Base-by-base conservation (phyloP, 2,329 filamentous ascomycete genomes). In the Epichloe uncinata region DNA sequence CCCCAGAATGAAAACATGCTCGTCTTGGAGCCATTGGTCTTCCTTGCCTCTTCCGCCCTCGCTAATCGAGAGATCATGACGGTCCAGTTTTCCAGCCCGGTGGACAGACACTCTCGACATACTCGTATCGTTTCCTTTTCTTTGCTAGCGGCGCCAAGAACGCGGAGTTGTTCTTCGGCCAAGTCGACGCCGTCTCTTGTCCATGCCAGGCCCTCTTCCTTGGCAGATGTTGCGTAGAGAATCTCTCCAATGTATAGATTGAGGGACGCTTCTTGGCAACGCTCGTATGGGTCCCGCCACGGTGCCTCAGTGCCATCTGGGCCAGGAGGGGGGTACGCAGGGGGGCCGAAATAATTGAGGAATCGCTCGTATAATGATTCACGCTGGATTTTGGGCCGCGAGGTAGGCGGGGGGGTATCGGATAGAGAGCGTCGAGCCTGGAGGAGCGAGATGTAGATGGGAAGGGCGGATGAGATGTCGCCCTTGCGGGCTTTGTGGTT, bases 161-260 rank as follows among this genome's bases (percentile, higher is more conserved):
- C 66, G 56, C 73, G 77, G 41, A 81, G 73, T 58, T 81, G 81
- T 53, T 82, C 74, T 66, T 90, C 89, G 3, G 89, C 85, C 1
- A 85, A 70, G 56, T 90, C 84, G 34, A 95, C 87, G 26, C 85
- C 89, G 54, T 95, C 87, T 50, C 88, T 79, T 1, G 91, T 95
- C 91, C 91, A 97, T 5, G 82, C 81, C 2, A 96, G 73, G 0
- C 89, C 91, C 53, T 85, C 82, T 45, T 87, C 81, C 47, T 72
- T 70, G 16, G 66, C 68, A 1, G 61, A 58, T 4, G 77, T 78
- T 0, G 87, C 79, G 65, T 85, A 96, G 34, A 97, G 75, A 47
- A 97, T 95, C 69, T 97, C 91, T 52, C 91, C 91, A 54, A 97
- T 91, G 66, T 95, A 93, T 22, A 89, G 77, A 73, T 88, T 89